Evolutionary conservation across 1,284 basidiomycete species (phyloP).

Genomic region (Trametes pubescens): DNA sequence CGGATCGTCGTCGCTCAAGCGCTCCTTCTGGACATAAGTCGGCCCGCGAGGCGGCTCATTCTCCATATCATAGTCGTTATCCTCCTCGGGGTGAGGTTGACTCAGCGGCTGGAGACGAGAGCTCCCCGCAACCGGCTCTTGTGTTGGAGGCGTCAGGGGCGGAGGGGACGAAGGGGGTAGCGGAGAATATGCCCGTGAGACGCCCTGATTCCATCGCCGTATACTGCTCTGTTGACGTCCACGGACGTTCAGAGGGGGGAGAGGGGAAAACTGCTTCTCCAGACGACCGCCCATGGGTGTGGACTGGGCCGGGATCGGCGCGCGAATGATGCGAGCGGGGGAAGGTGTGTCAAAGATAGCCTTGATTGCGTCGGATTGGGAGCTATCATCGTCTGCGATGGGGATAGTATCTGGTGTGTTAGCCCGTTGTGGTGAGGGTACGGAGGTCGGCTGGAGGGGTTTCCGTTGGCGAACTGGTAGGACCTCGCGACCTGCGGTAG

Average conservation of each 20-base stretch:
- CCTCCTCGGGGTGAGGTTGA: conserved; percentile 11
- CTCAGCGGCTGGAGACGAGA: conserved; percentile 10
- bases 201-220: conserved; percentile 24
- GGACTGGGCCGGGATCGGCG: conserved; percentile 23
- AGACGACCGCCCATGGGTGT: conserved; percentile 26
- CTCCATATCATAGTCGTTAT: conserved; percentile 24
- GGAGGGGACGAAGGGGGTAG: conserved; percentile 30
- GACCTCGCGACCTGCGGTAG: conserved; percentile 8
- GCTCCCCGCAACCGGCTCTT: conserved; percentile 21
- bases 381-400: conserved; percentile 30
- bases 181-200: conserved; percentile 27
- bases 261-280: conserved; percentile 18
- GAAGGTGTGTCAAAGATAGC: conserved; percentile 30
- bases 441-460: conserved; percentile 1
- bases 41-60: conserved; percentile 25
- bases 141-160: conserved; percentile 19
- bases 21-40: conserved; percentile 17
- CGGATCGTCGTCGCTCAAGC: conserved; percentile 45
- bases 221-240: conserved; percentile 26
- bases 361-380: conserved; percentile 25
- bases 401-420: conserved; percentile 26
- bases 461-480: not conserved
- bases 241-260: conserved; percentile 8
- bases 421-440: conserved; percentile 16
- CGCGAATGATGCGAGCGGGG: conserved; percentile 28